phyloP scores from a whole-genome alignment of 176 grass and related monocot species.

The Carex scoparia region DNA sequence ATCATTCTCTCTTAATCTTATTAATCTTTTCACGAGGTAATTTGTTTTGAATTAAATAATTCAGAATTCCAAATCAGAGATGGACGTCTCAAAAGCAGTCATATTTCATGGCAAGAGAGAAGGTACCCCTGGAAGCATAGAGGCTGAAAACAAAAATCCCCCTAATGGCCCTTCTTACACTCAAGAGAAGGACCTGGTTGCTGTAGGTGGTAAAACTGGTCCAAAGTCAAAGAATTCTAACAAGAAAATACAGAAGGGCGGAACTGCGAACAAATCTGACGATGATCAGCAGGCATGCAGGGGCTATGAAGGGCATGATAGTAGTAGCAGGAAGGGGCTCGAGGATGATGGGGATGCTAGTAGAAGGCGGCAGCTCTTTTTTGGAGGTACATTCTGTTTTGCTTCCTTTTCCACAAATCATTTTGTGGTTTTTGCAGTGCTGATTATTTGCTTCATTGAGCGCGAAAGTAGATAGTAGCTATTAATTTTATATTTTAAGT shows the following conservation, averaged over 20 bases:
- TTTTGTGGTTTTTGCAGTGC: no score
- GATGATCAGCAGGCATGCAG: slow-evolving; percentile 89
- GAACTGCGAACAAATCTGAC: slow-evolving; percentile 36
- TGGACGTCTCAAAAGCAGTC: slow-evolving; percentile 54
- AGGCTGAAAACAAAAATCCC: slow-evolving; percentile 65
- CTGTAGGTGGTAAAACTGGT: slow-evolving; percentile 35
- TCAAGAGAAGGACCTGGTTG: slow-evolving; percentile 29
- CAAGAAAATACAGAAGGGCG: not conserved
- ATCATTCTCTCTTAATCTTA: not conserved
- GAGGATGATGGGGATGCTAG: slow-evolving; percentile 48
- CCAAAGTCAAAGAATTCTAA: slow-evolving; percentile 38
- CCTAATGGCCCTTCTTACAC: not conserved
- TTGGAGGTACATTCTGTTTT: slow-evolving; percentile 36
- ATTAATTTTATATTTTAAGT: not conserved
- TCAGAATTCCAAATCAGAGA: slow-evolving; percentile 70
- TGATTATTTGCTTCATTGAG: not conserved
- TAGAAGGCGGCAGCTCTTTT: slow-evolving; percentile 73
- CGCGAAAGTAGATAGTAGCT: not conserved
- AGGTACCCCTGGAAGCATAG: slow-evolving; percentile 67
- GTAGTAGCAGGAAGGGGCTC: slow-evolving; percentile 33
- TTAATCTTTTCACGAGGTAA: not conserved
- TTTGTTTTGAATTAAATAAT: slow-evolving; percentile 26
- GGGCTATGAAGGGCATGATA: slow-evolving; percentile 59
- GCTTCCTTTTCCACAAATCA: not conserved
- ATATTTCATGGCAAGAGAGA: slow-evolving; percentile 42